Percentiles rank a stretch among this genome's conserved stretches.
These are phyloP conservation scores for Diplodia seriata DNA, from an alignment of 2,329 filamentous ascomycete species.

Conservation along the genomic window DNA sequence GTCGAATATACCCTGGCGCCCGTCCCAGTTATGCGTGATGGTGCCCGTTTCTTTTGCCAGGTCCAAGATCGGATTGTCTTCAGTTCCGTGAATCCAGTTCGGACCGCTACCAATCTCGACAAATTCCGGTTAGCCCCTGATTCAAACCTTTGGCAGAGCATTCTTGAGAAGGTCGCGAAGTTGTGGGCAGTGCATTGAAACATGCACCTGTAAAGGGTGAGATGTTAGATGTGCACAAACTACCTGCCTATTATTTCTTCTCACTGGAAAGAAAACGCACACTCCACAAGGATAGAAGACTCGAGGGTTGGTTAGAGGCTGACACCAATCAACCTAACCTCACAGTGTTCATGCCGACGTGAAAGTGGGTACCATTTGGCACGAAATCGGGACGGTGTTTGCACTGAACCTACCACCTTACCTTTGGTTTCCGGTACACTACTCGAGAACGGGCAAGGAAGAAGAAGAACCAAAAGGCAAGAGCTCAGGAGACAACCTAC, in stretches of 20 bases:
- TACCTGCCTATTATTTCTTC: background rate
- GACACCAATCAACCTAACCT: background rate
- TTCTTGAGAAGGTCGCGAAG: background rate
- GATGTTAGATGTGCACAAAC: too few species aligned
- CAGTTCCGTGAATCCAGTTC: constrained; percentile 82
- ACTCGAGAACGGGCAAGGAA: background rate
- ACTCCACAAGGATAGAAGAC: background rate
- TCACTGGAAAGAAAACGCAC: background rate
- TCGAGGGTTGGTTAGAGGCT: background rate
- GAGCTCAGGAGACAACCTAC: constrained; percentile 49
- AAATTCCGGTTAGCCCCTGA: constrained; percentile 21
- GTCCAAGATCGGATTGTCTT: constrained; percentile 72
- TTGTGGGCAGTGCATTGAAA: background rate
- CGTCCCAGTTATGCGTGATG: constrained; percentile 59
- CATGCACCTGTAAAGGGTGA: background rate
- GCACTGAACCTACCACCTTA: background rate
- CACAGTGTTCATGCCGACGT: constrained; percentile 5
- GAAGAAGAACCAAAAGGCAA: background rate
- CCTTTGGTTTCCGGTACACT: background rate
- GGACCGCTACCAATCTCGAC: constrained; percentile 60
- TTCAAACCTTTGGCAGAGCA: background rate
- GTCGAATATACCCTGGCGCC: constrained; percentile 63
- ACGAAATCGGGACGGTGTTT: constrained; percentile 12
- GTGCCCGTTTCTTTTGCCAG: constrained; percentile 69
- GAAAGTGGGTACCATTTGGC: background rate